phyloP scores from a whole-genome alignment of 768 basidiomycete species.

The Albatrellus ellisii region DNA sequence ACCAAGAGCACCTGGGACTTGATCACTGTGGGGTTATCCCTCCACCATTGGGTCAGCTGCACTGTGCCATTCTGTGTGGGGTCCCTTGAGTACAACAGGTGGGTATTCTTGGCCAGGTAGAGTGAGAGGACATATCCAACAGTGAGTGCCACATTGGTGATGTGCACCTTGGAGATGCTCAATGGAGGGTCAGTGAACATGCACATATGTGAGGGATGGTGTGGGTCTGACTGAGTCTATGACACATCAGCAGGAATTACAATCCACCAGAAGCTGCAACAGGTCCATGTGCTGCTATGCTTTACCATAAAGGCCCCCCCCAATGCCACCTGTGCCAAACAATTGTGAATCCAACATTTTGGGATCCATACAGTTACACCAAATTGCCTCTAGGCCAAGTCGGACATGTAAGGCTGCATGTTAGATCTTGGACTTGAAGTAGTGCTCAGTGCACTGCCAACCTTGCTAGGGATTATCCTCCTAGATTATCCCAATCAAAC shows the following conservation, averaged over 20 bases:
- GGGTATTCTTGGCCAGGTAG: slow-evolving; percentile 57
- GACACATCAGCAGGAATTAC: background rate
- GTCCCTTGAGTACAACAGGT: slow-evolving; percentile 35
- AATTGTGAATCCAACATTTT: too few species aligned
- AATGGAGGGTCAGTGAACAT: slow-evolving; percentile 15
- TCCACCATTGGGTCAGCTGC: slow-evolving; percentile 36
- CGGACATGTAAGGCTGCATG: too few species aligned
- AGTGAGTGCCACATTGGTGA: slow-evolving; percentile 45
- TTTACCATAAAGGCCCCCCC: too few species aligned
- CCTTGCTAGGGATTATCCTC: too few species aligned
- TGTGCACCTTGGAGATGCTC: slow-evolving; percentile 27
- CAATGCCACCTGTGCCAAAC: too few species aligned
- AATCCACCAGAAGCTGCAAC: too few species aligned
- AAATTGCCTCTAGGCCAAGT: too few species aligned
- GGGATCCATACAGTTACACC: too few species aligned
- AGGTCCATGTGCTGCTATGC: too few species aligned
- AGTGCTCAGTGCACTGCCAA: too few species aligned
- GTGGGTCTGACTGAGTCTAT: background rate
- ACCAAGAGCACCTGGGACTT: slow-evolving; percentile 65
- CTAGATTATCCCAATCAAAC: too few species aligned
- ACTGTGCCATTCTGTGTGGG: slow-evolving; percentile 18
- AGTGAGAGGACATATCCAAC: slow-evolving; percentile 71
- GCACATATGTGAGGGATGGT: slow-evolving; percentile 6
- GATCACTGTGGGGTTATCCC: slow-evolving; percentile 82
- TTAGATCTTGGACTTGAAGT: too few species aligned